Evolutionary conservation across 2,329 filamentous ascomycete genomes (phyloP), one percentile per base, ranked within the genome.

Genomic region (Verticillium isaacii): DNA sequence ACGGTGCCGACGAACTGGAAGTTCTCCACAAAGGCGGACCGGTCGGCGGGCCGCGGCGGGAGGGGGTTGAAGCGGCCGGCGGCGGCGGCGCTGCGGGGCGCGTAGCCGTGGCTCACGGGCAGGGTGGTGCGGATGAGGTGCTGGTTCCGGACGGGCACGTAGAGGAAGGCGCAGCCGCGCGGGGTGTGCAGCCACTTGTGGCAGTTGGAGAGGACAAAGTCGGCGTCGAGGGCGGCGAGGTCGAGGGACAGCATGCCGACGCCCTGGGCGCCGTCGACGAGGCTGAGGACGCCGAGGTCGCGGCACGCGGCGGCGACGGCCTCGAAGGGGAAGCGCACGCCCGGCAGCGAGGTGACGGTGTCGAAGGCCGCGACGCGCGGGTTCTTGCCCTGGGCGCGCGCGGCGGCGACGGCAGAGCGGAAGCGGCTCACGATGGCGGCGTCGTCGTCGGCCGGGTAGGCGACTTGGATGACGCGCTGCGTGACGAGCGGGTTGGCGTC

Each of bases 181-280:
- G 93, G 94, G 0, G 86, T 85, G 70, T 86, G 88, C 9, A 97
- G 85, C 94, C 94, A 98, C 79, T 96, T 96, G 78, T 96, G 91
- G 68, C 88, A 91, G 73, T 97, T 97, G 61, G 83, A 89, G 15
- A 94, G 84, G 70, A 96, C 91, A 77, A 96, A 97, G 74, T 97
- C 93, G 0, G 92, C 88, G 64, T 93, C 85, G 3, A 93, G 77
- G 4, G 76, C 73, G 0, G 72, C 66, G 15, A 97, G 75, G 73
- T 96, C 85, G 8, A 97, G 74, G 1, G 83, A 79, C 8, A 97
- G 82, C 74, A 95, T 89, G 2, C 94, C 94, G 25, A 96, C 77
- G 1, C 89, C 89, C 74, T 98, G 94, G 0, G 94, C 94, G 17
- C 86, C 93, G 72, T 98, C 94, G 39, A 97, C 80, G 23, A 92